A percentile compares a stretch with the other conserved stretches of the same genome.
phyloP scores from a whole-genome alignment of 257 asterid species.

The Verbascum thapsus region DNA sequence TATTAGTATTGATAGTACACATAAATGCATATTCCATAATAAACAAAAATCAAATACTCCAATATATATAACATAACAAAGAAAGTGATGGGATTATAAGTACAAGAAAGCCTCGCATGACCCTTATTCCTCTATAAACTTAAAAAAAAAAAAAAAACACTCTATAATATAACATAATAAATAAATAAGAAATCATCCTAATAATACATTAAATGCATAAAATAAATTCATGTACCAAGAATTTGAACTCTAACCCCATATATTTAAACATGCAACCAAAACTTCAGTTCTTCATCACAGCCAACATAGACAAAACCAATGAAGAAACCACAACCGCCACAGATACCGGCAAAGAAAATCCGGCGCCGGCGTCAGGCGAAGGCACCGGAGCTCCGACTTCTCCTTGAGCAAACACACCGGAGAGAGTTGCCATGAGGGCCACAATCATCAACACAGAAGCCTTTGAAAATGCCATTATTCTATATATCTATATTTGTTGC shows the following conservation, averaged over 20 bases:
- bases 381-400: conserved; percentile 49
- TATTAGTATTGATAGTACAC: too few relatives aligned
- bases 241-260: not conserved
- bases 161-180: conserved; percentile 5
- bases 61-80: conserved; percentile 5
- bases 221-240: not conserved
- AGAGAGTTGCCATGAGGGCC: conserved; percentile 31
- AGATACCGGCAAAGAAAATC: conserved; percentile 42
- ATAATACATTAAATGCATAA: not conserved
- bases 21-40: too few relatives aligned
- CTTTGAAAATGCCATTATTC: conserved; percentile 41
- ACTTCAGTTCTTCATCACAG: conserved; percentile 47
- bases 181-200: conserved; percentile 19
- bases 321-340: conserved; percentile 53
- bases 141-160: too few relatives aligned
- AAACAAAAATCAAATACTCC: too few relatives aligned
- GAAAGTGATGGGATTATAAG: too few relatives aligned
- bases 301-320: conserved; percentile 41
- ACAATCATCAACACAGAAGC: conserved; percentile 42
- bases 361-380: conserved; percentile 50
- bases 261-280: not conserved
- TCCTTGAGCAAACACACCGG: conserved; percentile 42
- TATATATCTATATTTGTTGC: too few relatives aligned
- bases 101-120: conserved; percentile 4
- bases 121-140: too few relatives aligned